A percentile compares a stretch with the other conserved stretches of the same genome.
phyloP scores from a whole-genome alignment of 1,284 basidiomycete genomes.

The Inonotus hispidus region DNA sequence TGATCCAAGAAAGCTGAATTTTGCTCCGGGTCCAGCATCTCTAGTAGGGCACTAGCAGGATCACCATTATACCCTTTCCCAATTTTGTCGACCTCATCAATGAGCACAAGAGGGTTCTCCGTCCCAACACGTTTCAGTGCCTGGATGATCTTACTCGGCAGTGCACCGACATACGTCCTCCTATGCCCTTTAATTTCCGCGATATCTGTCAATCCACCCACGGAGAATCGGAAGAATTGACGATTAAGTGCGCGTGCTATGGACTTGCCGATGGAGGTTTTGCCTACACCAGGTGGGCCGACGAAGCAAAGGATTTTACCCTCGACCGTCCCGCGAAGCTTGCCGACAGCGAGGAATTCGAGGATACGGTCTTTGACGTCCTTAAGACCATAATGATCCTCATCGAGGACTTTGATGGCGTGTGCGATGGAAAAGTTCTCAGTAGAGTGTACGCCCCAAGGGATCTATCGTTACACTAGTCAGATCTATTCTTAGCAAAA shows the following conservation, averaged over 20 bases:
- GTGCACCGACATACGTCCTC: conserved; percentile 92
- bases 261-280: conserved; percentile 93
- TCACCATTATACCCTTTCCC: conserved; percentile 96
- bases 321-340: conserved; percentile 93
- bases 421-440: conserved; percentile 92
- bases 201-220: conserved; percentile 95
- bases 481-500: conserved; percentile 5
- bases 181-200: conserved; percentile 99
- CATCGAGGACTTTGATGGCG: conserved; percentile 84
- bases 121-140: conserved; percentile 95
- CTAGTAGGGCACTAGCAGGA: conserved; percentile 88
- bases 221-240: conserved; percentile 94
- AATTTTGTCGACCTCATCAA: conserved; percentile 99
- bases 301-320: conserved; percentile 98
- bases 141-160: conserved; percentile 98
- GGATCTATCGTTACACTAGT: conserved; percentile 48
- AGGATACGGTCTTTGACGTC: conserved; percentile 97
- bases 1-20: conserved; percentile 96
- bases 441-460: conserved; percentile 93
- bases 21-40: conserved; percentile 99
- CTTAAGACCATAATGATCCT: conserved; percentile 94
- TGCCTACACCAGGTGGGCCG: conserved; percentile 96
- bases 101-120: conserved; percentile 94
- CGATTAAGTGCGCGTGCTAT: conserved; percentile 83
- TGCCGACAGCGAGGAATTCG: conserved; percentile 97